Evolutionary conservation across 176 grass and related monocot species (phyloP).

Genomic region (Eleusine indica): DNA sequence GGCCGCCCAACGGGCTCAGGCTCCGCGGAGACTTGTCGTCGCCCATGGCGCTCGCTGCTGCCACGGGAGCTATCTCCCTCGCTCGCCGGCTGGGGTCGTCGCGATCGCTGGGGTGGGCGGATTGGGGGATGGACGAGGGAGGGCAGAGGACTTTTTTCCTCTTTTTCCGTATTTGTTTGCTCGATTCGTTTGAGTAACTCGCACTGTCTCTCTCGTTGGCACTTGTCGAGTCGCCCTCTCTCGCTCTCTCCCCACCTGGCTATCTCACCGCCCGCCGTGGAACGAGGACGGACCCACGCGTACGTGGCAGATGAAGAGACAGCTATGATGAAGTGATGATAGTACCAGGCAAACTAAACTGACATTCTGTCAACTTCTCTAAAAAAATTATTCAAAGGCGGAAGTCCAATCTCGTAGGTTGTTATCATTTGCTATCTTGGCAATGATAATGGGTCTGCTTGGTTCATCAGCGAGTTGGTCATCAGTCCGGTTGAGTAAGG

Average conservation of each 20-base stretch:
- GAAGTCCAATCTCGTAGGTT: not conserved
- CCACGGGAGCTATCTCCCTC: not conserved
- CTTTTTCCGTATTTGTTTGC: not conserved
- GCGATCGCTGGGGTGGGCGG: slow-evolving; percentile 33
- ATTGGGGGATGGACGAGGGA: not conserved
- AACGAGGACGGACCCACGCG: no score
- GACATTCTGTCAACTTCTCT: not conserved
- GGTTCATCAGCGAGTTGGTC: no score
- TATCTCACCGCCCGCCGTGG: no score
- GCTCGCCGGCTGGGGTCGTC: slow-evolving; percentile 33
- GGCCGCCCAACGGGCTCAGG: slow-evolving; percentile 61
- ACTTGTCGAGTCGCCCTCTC: not conserved
- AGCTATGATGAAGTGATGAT: not conserved
- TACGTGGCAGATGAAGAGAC: not conserved
- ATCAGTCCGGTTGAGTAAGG: no score
- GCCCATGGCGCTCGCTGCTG: slow-evolving; percentile 51
- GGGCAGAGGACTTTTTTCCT: not conserved
- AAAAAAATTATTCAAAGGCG: not conserved
- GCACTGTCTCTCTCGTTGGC: slow-evolving; percentile 7
- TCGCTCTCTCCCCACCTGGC: no score
- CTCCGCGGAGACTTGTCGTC: slow-evolving; percentile 71
- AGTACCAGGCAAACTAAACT: not conserved
- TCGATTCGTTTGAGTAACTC: not conserved
- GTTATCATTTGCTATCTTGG: no score
- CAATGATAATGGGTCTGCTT: no score